These are phyloP conservation scores for Carex myosuroides DNA, from an alignment of 176 grass and related monocot genomes.

Conservation along the genomic window DNA sequence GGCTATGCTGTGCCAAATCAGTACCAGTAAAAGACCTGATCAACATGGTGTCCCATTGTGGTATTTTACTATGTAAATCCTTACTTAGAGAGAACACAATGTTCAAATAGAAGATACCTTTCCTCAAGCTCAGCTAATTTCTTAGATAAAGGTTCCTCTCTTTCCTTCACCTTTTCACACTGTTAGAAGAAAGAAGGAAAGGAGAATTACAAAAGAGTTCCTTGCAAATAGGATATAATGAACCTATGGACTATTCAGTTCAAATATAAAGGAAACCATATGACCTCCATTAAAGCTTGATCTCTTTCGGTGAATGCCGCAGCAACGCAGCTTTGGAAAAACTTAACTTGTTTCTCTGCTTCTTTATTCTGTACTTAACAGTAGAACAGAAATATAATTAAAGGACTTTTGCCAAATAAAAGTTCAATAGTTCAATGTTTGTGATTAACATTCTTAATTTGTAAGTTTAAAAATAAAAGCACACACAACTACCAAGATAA, in stretches of 20 bases:
- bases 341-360: conserved; percentile 85
- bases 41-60: background rate
- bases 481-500: background rate
- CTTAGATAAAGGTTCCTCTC: conserved; percentile 53
- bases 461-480: background rate
- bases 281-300: conserved; percentile 80
- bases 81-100: background rate
- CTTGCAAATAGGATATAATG: conserved; percentile 5
- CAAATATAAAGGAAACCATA: conserved; percentile 25
- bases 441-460: background rate
- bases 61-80: background rate
- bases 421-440: background rate
- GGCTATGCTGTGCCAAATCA: background rate
- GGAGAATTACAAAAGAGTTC: conserved; percentile 9
- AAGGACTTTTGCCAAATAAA: background rate
- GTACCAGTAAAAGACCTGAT: background rate
- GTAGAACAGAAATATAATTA: background rate
- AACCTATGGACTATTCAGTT: conserved; percentile 12
- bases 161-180: conserved; percentile 88
- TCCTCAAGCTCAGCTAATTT: conserved; percentile 50
- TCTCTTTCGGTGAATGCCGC: conserved; percentile 89
- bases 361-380: conserved; percentile 74
- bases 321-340: conserved; percentile 93
- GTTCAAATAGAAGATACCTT: conserved; percentile 43
- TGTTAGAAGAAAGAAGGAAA: conserved; percentile 35